Evolutionary conservation across 768 basidiomycete species (phyloP), one percentile per base, ranked within the genome.

Genomic region (Sporobolomyces pararoseus): DNA sequence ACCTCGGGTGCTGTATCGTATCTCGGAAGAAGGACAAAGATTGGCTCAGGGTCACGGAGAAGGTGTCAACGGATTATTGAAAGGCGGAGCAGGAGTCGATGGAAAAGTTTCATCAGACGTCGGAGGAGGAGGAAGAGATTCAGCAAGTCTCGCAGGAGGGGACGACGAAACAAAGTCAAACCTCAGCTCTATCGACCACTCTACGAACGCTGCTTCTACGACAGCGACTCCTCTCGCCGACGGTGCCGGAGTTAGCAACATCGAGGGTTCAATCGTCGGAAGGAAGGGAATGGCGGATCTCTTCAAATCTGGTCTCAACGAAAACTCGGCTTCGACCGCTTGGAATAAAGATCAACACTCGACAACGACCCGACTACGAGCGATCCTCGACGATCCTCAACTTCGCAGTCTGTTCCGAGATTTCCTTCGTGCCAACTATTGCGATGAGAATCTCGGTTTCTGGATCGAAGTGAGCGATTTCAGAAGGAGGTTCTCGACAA

Each of bases 381-480:
- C 89, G 79, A 94, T 99, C 72, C 85, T 99, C 29, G 94, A 95
- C 71, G 92, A 98, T 71, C 90, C 94, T 0, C 87, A 88, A 35
- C 82, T 94, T 44, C 86, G 96, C 19, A 85, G 86, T 4, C 82
- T 97, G 58, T 99, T 99, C 85, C 87, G 96, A 68, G 96, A 98
- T 73, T 95, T 93, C 82, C 81, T 99, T 63, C 86, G 91, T 37
- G 84, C 86, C 65, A 98, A 97, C 79, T 98, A 96, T 79, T 98
- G 91, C 81, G 96, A 99, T 78, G 96, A 99, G 83, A 99, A 99
- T 79, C 81, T 99, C 74, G 88, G 89, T 54, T 99, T 97, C 82
- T 99, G 92, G 90, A 79, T 98, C 65, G 96, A 99, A 77, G 94
- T 97, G 4, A 86, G 91, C 78, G 96, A 99, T 78, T 96, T 99